These are phyloP conservation scores for Cicer bijugum DNA, from an alignment of 306 rosid genomes.

Conservation along the genomic window DNA sequence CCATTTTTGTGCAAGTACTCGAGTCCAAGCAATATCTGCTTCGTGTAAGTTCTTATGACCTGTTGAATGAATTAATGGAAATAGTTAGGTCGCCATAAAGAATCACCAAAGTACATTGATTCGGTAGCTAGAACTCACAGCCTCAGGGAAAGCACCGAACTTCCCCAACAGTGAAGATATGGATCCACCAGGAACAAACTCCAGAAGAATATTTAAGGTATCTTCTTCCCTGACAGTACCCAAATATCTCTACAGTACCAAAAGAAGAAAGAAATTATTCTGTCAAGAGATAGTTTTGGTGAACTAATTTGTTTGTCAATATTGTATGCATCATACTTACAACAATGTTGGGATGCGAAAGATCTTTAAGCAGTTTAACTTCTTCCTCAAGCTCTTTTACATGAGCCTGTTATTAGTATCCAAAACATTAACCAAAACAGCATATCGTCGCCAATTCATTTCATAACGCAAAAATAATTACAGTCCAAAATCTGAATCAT, in stretches of 20 bases:
- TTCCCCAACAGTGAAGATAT: slow-evolving; percentile 96
- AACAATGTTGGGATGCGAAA: slow-evolving; percentile 93
- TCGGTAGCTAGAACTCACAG: slow-evolving; percentile 67
- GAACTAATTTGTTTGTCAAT: slow-evolving; percentile 26
- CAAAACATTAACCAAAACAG: slow-evolving; percentile 43
- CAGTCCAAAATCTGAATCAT: slow-evolving; percentile 27
- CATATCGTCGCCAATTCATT: slow-evolving; percentile 23
- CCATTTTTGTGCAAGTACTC: slow-evolving; percentile 96
- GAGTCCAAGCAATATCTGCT: slow-evolving; percentile 85
- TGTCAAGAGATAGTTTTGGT: slow-evolving; percentile 41
- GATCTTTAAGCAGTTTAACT: slow-evolving; percentile 95
- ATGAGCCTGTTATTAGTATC: slow-evolving; percentile 69
- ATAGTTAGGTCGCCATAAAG: slow-evolving; percentile 33
- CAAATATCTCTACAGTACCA: slow-evolving; percentile 79
- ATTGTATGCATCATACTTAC: slow-evolving; percentile 65
- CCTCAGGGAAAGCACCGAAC: slow-evolving; percentile 98
- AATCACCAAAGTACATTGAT: slow-evolving; percentile 33
- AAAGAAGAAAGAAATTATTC: slow-evolving; percentile 25
- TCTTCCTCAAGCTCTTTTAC: slow-evolving; percentile 98
- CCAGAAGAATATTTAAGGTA: slow-evolving; percentile 83
- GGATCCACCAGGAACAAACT: slow-evolving; percentile 99
- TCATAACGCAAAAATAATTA: background rate
- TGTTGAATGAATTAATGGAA: slow-evolving; percentile 53
- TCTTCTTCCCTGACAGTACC: slow-evolving; percentile 97
- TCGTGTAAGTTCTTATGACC: slow-evolving; percentile 89